phyloP scores from a whole-genome alignment of 139 green algal species.

The Yamagishiella unicocca region DNA sequence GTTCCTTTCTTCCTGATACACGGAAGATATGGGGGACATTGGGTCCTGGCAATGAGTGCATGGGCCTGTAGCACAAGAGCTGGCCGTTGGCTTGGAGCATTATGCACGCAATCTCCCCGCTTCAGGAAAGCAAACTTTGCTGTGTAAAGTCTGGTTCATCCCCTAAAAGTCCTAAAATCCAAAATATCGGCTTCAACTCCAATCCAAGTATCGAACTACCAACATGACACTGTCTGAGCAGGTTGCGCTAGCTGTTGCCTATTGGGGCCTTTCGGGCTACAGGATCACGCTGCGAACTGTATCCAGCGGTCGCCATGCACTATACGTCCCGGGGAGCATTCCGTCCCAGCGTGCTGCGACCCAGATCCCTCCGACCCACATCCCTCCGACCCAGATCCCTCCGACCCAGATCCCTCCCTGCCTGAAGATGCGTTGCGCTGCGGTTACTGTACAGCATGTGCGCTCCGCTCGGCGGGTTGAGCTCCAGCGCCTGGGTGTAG shows the following conservation, averaged over 20 bases:
- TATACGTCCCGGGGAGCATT: too few species aligned
- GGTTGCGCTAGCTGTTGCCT: not conserved
- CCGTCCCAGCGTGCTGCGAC: too few species aligned
- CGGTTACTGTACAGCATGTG: conserved; percentile 77
- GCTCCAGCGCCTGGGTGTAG: conserved; percentile 45
- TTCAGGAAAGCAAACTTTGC: not conserved
- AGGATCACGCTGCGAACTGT: too few species aligned
- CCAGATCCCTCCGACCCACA: too few species aligned
- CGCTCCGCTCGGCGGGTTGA: conserved; percentile 17
- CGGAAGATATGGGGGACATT: not conserved
- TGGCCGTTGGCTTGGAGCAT: not conserved
- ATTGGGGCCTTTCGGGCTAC: not conserved
- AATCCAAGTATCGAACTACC: too few species aligned
- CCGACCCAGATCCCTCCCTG: too few species aligned
- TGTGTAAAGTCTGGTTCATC: not conserved
- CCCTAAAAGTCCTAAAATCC: too few species aligned
- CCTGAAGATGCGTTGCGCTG: conserved; percentile 44
- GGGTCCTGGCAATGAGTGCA: not conserved
- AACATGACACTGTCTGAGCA: too few species aligned
- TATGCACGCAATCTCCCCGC: not conserved
- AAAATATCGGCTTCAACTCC: too few species aligned
- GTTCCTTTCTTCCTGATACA: too few species aligned
- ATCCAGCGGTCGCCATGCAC: too few species aligned
- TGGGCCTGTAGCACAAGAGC: not conserved
- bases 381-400: too few species aligned